phyloP scores from a whole-genome alignment of 78 protist genomes.

The Dictyostelium purpureum region DNA sequence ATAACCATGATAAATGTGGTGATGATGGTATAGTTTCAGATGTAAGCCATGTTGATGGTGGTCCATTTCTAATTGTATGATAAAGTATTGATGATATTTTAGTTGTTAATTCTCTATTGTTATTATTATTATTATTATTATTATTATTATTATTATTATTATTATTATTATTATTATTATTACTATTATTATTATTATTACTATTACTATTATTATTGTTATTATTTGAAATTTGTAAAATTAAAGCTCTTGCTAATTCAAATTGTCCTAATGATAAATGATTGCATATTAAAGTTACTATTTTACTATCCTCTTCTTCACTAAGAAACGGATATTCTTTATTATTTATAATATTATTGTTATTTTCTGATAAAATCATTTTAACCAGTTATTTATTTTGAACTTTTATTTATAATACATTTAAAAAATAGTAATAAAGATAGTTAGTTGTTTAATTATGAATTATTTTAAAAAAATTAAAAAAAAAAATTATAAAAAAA shows the following conservation, averaged over 20 bases:
- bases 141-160: not conserved
- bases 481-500: too few relatives aligned
- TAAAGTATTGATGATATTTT: conserved; percentile 57
- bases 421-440: too few relatives aligned
- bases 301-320: conserved; percentile 69
- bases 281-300: conserved; percentile 62
- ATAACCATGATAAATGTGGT: conserved; percentile 68
- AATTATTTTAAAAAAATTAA: too few relatives aligned
- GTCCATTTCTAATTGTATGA: conserved; percentile 72
- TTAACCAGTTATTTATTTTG: too few relatives aligned
- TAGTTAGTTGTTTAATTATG: too few relatives aligned
- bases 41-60: conserved; percentile 67
- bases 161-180: not conserved
- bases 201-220: not conserved
- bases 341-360: not conserved
- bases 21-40: conserved; percentile 57
- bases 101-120: not conserved
- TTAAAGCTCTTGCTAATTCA: conserved; percentile 64
- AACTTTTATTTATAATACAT: too few relatives aligned
- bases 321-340: conserved; percentile 23
- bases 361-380: not conserved
- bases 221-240: not conserved
- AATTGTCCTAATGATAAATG: conserved; percentile 68
- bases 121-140: not conserved
- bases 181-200: not conserved